These are phyloP conservation scores for Albatrellus ellisii DNA, from an alignment of 768 basidiomycete genomes.

Conservation along the genomic window DNA sequence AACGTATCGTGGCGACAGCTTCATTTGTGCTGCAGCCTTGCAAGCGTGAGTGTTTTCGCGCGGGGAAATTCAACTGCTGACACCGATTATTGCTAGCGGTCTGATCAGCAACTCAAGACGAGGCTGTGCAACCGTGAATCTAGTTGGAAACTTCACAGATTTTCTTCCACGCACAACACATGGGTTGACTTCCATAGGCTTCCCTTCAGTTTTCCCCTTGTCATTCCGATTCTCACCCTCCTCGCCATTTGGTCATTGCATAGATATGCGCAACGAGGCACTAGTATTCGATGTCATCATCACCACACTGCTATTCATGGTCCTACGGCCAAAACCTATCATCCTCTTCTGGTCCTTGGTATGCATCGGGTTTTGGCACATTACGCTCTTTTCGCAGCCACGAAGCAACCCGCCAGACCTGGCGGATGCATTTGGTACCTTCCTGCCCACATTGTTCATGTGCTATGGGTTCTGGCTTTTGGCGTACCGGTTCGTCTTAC, in stretches of 20 bases:
- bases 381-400: conserved; percentile 68
- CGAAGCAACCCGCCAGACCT: conserved; percentile 51
- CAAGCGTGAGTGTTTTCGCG: conserved; percentile 43
- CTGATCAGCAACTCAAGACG: conserved; percentile 49
- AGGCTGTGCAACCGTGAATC: conserved; percentile 61
- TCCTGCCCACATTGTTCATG: conserved; percentile 69
- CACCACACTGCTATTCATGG: conserved; percentile 52
- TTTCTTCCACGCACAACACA: conserved; percentile 46
- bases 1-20: conserved; percentile 77
- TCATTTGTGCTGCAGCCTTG: conserved; percentile 73
- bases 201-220: conserved; percentile 63
- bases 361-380: conserved; percentile 80
- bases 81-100: conserved; percentile 31
- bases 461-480: conserved; percentile 70
- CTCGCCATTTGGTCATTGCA: conserved; percentile 44
- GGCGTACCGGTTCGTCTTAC: conserved; percentile 62
- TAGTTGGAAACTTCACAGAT: conserved; percentile 61
- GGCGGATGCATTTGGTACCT: conserved; percentile 59
- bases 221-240: conserved; percentile 43
- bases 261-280: conserved; percentile 56
- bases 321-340: conserved; percentile 60
- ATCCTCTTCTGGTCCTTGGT: conserved; percentile 66
- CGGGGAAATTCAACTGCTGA: not conserved
- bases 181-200: conserved; percentile 59
- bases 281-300: conserved; percentile 63